Evolutionary conservation across 257 asterid species (phyloP).

Genomic region (Jacaranda copaia): DNA sequence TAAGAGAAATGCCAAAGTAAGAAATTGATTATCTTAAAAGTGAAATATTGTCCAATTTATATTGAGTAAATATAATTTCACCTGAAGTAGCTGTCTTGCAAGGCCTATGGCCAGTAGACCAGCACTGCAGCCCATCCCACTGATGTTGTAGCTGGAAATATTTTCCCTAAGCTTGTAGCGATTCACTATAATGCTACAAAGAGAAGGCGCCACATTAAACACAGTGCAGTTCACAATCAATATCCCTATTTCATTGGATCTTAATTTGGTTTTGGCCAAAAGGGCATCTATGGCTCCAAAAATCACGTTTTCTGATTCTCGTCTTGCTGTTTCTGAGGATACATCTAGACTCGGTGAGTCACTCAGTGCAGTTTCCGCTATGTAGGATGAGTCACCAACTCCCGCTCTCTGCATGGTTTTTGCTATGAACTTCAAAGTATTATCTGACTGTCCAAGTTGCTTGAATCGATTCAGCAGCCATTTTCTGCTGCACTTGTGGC

Average conservation of each 20-base stretch:
- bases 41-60: too few relatives aligned
- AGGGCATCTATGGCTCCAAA: constrained; percentile 63
- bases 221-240: constrained; percentile 62
- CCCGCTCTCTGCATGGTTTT: constrained; percentile 41
- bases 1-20: too few relatives aligned
- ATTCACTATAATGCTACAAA: constrained; percentile 61
- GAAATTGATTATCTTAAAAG: background rate
- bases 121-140: constrained; percentile 73
- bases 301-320: constrained; percentile 61
- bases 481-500: constrained; percentile 46
- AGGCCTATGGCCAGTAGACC: constrained; percentile 57
- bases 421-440: constrained; percentile 33
- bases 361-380: constrained; percentile 36
- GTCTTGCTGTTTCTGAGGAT: constrained; percentile 50
- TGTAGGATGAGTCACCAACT: constrained; percentile 55
- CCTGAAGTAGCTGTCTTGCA: constrained; percentile 54
- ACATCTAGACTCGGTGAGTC: constrained; percentile 39
- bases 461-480: background rate
- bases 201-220: constrained; percentile 59
- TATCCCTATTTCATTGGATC: constrained; percentile 53
- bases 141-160: constrained; percentile 52
- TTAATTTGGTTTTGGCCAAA: constrained; percentile 47
- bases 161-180: constrained; percentile 57
- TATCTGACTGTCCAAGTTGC: constrained; percentile 10
- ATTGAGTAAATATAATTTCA: background rate